Evolutionary conservation across 768 basidiomycete species (phyloP), one percentile per base, ranked within the genome.

Genomic region (Lentinula detonsa): DNA sequence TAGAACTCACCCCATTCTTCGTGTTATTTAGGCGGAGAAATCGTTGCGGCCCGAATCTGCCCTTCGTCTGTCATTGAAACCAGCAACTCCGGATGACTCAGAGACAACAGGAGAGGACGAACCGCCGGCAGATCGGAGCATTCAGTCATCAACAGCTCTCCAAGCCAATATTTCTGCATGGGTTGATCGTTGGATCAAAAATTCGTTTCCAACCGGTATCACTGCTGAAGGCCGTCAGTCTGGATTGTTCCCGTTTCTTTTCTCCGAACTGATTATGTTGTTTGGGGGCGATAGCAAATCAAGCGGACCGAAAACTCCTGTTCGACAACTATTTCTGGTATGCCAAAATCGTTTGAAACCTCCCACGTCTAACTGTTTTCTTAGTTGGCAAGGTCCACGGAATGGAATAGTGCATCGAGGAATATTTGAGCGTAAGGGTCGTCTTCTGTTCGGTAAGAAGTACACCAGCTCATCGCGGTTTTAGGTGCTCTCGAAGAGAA

Each of bases 321-420:
- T 58, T 62, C 18, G 49, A 62, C 33, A 62, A 58, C 37, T 62
- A 62, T 46, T 62, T 62, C 34, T 62, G 55, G 61, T 62, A 23
- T 13, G 61, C 13, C 39, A 16, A 10, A 23, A 18, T 40, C 51
- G 7, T 7, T 11, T 21, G 18, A 51, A 35, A 13, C 45, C 16
- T 40, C 33, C 18, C 11, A 51, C 11, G 16, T 18, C 40, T 40
- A 18, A 51, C 3, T 18, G 5, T 21, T 55, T 23, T 61, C 43
- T 33, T 13, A 62, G 61, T 42, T 62, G 61, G 61, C 61, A 62
- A 48, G 52, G 52, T 51, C 61, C 61, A 28, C 15, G 61, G 16
- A 57, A 62, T 52, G 42, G 40, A 21, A 58, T 62, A n/a, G 49
- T 51, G n/a, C 56, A 62, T 34, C 39, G 56, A 58, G 49, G 8